Percentiles rank a stretch among this genome's conserved stretches.
Conservation (phyloP, 441 rosid genomes). For the Erodium chrysanthum region DNA sequence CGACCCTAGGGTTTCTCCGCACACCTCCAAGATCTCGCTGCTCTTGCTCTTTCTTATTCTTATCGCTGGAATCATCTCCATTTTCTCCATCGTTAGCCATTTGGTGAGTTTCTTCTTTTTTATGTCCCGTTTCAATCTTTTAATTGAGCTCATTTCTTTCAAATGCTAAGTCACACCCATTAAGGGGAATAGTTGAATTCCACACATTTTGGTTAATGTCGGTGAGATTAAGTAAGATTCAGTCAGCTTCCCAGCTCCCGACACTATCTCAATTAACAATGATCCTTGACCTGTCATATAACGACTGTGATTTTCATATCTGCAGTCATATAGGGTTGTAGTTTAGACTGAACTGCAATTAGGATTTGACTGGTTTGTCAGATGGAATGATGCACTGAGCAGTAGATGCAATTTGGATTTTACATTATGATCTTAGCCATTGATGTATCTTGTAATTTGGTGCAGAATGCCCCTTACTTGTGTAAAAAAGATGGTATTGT, state of each 20-base stretch:
- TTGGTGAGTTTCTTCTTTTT: conserved; percentile 40
- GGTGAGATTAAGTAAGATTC: not conserved
- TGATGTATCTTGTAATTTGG: conserved; percentile 13
- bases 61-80: conserved; percentile 52
- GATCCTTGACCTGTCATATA: not conserved
- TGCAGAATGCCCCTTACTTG: conserved; percentile 76
- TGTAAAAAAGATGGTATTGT: conserved; percentile 94
- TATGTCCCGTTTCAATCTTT: too few species aligned
- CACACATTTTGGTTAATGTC: not conserved
- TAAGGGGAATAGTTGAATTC: not conserved
- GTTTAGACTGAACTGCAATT: not conserved
- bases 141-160: too few species aligned
- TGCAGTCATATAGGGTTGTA: not conserved
- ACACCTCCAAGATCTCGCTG: conserved; percentile 44
- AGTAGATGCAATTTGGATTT: not conserved
- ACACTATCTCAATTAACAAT: not conserved
- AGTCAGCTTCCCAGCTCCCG: not conserved
- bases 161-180: too few species aligned
- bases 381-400: not conserved
- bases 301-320: not conserved
- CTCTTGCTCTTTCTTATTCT: conserved; percentile 36
- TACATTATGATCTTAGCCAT: conserved; percentile 4
- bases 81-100: conserved; percentile 52
- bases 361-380: conserved; percentile 8
- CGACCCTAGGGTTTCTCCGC: conserved; percentile 65